Base-by-base conservation (phyloP, 1,284 basidiomycete genomes). In the Tetrapyrgos nigripes region DNA sequence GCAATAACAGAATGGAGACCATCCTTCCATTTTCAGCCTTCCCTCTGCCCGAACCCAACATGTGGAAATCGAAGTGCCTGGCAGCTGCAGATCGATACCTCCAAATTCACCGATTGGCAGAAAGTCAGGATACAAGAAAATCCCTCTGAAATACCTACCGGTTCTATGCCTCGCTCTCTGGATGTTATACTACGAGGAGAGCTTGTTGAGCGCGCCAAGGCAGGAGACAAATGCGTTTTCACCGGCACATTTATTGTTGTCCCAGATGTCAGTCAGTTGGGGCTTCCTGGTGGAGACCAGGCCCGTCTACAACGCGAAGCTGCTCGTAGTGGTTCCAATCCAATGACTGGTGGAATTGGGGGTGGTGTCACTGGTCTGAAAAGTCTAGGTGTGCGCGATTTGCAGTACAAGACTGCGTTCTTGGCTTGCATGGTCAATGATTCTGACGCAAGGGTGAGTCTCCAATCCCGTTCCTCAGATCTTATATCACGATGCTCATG, bases 81-180 rank as follows among this genome's bases (percentile, higher is more conserved):
- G 97, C 91, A 96, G 71, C 85, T 99, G 53, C 94, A 96, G 70
- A 96, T 98, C 55, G 97, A 99, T 72, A 91, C 92, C 59, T 97
- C 94, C 48, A 96, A 96, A 71, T 99, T 99, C 75, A 93, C 93
- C 8, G 97, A 99, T 73, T 99, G 97, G 97, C 97, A 99, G 75
- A 98, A 98, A 75, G 96, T 99, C 45, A 90, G 97, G 55, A 98
- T 99, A 57, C 97, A 99, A 72, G 97, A 99, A 78, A 99, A 99
- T 70, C 91, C 97, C 13, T 97, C 96, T 49, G 97, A 99, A 76
- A 99, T 99, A 61, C 97, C 97, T 0, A 99, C 97, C 0, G 97
- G 97, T 1, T 94, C 92, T 9, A 99, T 98, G 97, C 96, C 96
- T n/a, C 88, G 97, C 37, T 91, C 89, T 23, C 80, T 99, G 53